These are phyloP conservation scores for Serendipita sp. DNA, from an alignment of 768 basidiomycete genomes.

Conservation along the genomic window DNA sequence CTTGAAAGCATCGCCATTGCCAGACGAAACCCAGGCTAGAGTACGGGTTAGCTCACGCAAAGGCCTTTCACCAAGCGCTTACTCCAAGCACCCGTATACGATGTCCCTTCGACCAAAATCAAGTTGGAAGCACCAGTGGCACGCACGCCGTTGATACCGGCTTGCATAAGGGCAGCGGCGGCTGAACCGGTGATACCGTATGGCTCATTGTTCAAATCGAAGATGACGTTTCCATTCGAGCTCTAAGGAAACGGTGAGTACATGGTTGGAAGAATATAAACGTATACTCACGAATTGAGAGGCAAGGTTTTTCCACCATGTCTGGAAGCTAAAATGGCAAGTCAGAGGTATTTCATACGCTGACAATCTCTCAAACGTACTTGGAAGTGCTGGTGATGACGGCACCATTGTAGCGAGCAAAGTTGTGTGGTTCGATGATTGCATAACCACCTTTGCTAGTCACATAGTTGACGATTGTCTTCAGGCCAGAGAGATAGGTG, in stretches of 20 bases:
- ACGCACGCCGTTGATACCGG: conserved; percentile 49
- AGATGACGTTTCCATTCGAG: conserved; percentile 33
- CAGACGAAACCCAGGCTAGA: conserved; percentile 38
- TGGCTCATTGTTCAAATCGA: conserved; percentile 52
- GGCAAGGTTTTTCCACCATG: conserved; percentile 44
- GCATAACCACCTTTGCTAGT: conserved; percentile 43
- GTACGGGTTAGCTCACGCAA: neutral
- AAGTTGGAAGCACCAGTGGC: conserved; percentile 41
- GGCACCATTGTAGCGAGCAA: conserved; percentile 39
- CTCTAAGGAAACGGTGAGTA: conserved; percentile 11
- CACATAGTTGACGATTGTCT: conserved; percentile 40
- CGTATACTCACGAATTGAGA: conserved; percentile 31
- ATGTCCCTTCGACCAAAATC: conserved; percentile 26
- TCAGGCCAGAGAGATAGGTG: conserved; percentile 36
- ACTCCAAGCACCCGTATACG: conserved; percentile 48
- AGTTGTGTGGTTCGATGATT: conserved; percentile 45
- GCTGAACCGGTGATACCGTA: conserved; percentile 37
- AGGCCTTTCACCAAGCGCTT: conserved; percentile 9
- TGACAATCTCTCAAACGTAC: conserved; percentile 16
- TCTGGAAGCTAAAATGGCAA: conserved; percentile 27
- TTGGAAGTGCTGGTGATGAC: conserved; percentile 31
- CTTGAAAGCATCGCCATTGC: conserved; percentile 37
- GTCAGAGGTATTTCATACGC: neutral
- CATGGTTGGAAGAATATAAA: neutral
- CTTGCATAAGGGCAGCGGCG: conserved; percentile 43